Percentiles rank a stretch among this genome's conserved stretches.
Evolutionary conservation across 257 asterid species (phyloP).

Genomic region (Nicotiana noctiflora): DNA sequence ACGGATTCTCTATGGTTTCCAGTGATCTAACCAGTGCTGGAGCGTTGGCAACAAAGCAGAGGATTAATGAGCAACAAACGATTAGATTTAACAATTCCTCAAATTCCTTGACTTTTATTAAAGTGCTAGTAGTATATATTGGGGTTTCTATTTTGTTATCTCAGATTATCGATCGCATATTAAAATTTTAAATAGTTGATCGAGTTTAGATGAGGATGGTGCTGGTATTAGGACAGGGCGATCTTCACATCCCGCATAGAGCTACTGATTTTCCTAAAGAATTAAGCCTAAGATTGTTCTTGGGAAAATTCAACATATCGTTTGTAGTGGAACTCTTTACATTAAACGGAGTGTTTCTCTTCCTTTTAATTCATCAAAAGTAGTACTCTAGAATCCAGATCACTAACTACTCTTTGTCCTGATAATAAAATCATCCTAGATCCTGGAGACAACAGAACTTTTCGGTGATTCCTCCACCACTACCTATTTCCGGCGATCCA

Average conservation of each 20-base stretch:
- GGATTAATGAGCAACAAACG: neutral
- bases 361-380: neutral
- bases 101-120: neutral
- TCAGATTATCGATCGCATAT: constrained; percentile 16
- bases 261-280: constrained; percentile 91
- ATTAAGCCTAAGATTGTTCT: constrained; percentile 98
- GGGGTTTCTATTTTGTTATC: neutral
- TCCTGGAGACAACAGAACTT: neutral
- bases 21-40: neutral
- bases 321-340: constrained; percentile 80
- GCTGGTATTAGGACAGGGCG: constrained; percentile 87
- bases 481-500: neutral
- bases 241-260: constrained; percentile 15
- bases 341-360: constrained; percentile 42
- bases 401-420: neutral
- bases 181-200: constrained; percentile 3
- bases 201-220: constrained; percentile 45
- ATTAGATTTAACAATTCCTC: neutral
- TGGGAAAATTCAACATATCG: constrained; percentile 86
- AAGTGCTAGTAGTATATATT: neutral
- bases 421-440: constrained; percentile 2
- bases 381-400: neutral
- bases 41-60: neutral
- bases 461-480: constrained; percentile 4
- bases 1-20: neutral